These are phyloP conservation scores for Crithidia fasciculata DNA, from an alignment of 208 protist genomes.

Conservation along the genomic window DNA sequence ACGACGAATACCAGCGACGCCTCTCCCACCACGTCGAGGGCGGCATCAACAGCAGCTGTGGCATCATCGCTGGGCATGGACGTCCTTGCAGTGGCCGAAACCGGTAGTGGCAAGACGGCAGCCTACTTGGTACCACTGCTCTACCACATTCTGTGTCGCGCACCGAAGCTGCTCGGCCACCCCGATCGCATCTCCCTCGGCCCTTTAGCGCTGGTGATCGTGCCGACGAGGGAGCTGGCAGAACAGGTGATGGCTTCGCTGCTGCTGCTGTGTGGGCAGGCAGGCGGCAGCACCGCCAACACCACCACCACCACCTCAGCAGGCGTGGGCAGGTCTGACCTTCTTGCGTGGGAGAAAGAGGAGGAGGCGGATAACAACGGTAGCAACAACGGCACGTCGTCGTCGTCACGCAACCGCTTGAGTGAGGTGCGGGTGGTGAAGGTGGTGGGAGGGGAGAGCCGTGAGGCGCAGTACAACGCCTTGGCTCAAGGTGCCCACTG, in stretches of 20 bases:
- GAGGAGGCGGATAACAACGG: constrained; percentile 1
- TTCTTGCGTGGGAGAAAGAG: constrained; percentile 21
- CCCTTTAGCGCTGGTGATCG: constrained; percentile 86
- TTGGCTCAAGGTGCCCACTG: constrained; percentile 68
- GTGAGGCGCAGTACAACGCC: constrained; percentile 58
- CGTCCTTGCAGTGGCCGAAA: constrained; percentile 91
- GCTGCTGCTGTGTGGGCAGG: constrained; percentile 24
- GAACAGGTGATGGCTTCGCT: constrained; percentile 80
- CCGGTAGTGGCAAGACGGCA: constrained; percentile 94
- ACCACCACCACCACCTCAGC: neutral
- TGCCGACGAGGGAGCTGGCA: constrained; percentile 94
- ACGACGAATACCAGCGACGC: neutral
- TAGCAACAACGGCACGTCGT: neutral
- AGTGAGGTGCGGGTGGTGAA: constrained; percentile 75
- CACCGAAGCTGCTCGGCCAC: constrained; percentile 61
- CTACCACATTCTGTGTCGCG: constrained; percentile 53
- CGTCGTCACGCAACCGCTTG: constrained; percentile 39
- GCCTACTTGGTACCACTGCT: constrained; percentile 93
- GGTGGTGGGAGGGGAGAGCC: constrained; percentile 71
- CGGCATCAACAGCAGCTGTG: neutral
- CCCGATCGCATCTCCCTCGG: constrained; percentile 69
- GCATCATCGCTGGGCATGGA: constrained; percentile 46
- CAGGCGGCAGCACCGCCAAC: neutral
- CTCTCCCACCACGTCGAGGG: neutral
- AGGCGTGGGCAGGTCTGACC: neutral